Base-by-base conservation (phyloP, 2,329 filamentous ascomycete genomes). In the Sphaerulina vaccinii region DNA sequence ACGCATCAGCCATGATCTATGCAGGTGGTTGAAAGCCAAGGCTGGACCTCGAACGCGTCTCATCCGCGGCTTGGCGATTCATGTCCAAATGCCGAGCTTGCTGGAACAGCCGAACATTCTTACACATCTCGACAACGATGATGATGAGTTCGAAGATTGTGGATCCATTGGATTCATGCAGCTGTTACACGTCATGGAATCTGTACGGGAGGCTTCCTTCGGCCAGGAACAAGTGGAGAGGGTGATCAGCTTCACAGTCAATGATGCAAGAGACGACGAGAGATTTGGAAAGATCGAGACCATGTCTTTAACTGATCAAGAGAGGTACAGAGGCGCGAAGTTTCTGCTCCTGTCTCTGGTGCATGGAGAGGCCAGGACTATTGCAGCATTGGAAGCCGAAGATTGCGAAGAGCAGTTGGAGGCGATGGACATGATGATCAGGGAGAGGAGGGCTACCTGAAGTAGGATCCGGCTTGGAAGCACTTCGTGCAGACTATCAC, bases 281-380 rank as follows among this genome's bases (percentile, higher is more conserved):
- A 39, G 18, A 11, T 59, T 57, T 24, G 46, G 52, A n/a, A 55
- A 46, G 11, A 55, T 59, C 16, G 54, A 54, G 13, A 19, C 10
- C 4, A 57, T 59, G 56, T 49, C 51, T 18, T 16, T 29, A 24
- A 42, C 16, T 6, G 49, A 57, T 13, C 56, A 59, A 38, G 56
- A 57, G 15, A 32, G 49, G 13, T 57, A 38, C 45, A 42, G 49
- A 15, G 52, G 54, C 3, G 54, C 56, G 2, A 59, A 59, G 27
- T 59, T 59, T 21, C 32, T 59, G 23, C 38, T 59, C 16, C 38
- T 59, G 16, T 57, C 46, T 16, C 38, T 56, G 32, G 51, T 55
- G 7, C 47, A 59, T 39, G 56, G 56, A 10, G 35, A 53, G 23
- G 18, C 47, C 7, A 48, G 27, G 33, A 56, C 53, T 2, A 15